Evolutionary conservation across 768 basidiomycete species (phyloP).

Genomic region (Trametes cubensis): DNA sequence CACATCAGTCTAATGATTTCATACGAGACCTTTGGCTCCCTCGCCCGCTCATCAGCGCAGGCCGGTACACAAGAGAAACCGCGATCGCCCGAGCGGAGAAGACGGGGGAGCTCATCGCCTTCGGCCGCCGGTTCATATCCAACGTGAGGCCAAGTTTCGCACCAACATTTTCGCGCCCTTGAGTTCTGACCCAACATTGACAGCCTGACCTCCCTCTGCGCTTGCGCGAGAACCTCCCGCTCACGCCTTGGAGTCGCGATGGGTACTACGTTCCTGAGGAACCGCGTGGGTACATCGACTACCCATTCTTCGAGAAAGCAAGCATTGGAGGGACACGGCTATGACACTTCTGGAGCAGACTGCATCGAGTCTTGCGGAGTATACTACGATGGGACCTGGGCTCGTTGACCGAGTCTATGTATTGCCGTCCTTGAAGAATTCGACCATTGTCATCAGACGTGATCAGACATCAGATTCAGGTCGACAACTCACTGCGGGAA

Average conservation of each 20-base stretch:
- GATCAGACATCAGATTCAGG: no score
- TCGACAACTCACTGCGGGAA: no score
- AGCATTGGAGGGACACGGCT: neutral
- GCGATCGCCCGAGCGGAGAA: constrained; percentile 25
- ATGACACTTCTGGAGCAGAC: no score
- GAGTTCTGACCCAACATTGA: neutral
- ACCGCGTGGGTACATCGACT: constrained; percentile 25
- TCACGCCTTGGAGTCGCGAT: constrained; percentile 7
- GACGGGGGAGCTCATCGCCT: constrained; percentile 27
- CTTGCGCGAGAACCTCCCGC: constrained; percentile 11
- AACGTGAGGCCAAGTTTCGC: constrained; percentile 27
- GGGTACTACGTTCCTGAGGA: constrained; percentile 9
- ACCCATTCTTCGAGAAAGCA: constrained; percentile 17
- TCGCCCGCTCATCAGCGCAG: constrained; percentile 28
- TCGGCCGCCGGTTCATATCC: constrained; percentile 30
- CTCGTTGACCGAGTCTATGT: no score
- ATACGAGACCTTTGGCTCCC: constrained; percentile 30
- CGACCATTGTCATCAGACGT: no score
- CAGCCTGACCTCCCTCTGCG: constrained; percentile 22
- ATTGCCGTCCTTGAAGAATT: no score
- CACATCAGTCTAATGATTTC: constrained; percentile 27
- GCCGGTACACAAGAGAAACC: constrained; percentile 27
- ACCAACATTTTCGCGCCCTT: neutral
- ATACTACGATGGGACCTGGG: no score
- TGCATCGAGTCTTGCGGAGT: no score